phyloP scores from a whole-genome alignment of 2,329 filamentous ascomycete genomes.

The Penicillium sp. region DNA sequence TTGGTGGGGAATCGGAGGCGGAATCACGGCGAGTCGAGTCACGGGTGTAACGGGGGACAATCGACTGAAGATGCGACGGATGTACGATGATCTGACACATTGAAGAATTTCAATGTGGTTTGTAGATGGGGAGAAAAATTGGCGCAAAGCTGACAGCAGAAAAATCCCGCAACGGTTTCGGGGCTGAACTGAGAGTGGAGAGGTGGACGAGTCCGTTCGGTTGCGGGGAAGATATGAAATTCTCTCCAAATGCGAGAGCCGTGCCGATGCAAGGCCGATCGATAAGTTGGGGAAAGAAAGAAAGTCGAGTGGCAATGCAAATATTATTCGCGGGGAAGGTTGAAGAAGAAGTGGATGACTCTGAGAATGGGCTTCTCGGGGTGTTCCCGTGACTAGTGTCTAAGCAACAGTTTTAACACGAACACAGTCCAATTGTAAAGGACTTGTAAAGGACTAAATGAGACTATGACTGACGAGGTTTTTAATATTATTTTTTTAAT shows the following conservation, averaged over 20 bases:
- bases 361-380: constrained; percentile 5
- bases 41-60: constrained; percentile 20
- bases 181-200: constrained; percentile 21
- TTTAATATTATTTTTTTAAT: neutral
- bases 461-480: constrained; percentile 2
- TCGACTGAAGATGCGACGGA: constrained; percentile 15
- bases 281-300: neutral
- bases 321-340: constrained; percentile 5
- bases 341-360: constrained; percentile 7
- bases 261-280: neutral
- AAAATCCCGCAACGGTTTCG: constrained; percentile 22
- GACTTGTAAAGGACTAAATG: constrained; percentile 1
- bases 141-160: constrained; percentile 13
- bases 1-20: constrained; percentile 14
- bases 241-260: neutral
- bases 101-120: constrained; percentile 12
- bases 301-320: neutral
- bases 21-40: constrained; percentile 12
- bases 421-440: constrained; percentile 14
- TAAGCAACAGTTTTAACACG: constrained; percentile 12
- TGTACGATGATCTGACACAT: constrained; percentile 16
- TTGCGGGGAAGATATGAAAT: constrained; percentile 19
- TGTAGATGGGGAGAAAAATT: neutral
- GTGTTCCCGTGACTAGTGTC: constrained; percentile 23
- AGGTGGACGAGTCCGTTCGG: constrained; percentile 14